Conservation (phyloP, 73 alveolate species). For the Paramecium caudatum region DNA sequence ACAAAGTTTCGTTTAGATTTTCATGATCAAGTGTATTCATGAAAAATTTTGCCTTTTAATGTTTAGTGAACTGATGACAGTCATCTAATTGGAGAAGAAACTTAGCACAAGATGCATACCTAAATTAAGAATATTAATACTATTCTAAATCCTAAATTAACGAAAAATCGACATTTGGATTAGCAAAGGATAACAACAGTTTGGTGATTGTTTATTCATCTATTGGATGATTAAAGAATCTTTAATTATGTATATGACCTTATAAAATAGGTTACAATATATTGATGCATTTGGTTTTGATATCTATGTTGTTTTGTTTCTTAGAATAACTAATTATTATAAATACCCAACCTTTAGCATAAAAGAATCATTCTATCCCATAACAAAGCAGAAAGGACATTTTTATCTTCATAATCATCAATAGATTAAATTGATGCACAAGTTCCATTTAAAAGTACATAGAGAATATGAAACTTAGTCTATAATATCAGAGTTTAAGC, state of each 20-base stretch:
- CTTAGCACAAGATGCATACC: slow-evolving; percentile 38
- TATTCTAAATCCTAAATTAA: slow-evolving; percentile 52
- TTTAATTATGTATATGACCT: neutral
- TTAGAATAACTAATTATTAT: neutral
- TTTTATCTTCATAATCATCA: slow-evolving; percentile 57
- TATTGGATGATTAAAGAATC: neutral
- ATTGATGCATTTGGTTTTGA: slow-evolving; percentile 45
- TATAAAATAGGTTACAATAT: slow-evolving; percentile 13
- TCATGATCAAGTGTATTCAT: slow-evolving; percentile 59
- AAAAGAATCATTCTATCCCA: slow-evolving; percentile 59
- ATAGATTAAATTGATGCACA: slow-evolving; percentile 43
- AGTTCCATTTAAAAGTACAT: slow-evolving; percentile 53
- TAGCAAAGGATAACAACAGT: slow-evolving; percentile 27
- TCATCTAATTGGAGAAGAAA: slow-evolving; percentile 19
- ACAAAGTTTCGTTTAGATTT: neutral
- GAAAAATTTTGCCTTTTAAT: slow-evolving; percentile 35
- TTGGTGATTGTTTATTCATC: neutral
- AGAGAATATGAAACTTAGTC: slow-evolving; percentile 40
- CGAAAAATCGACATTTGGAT: slow-evolving; percentile 57
- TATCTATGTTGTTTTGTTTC: slow-evolving; percentile 16
- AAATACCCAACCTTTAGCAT: neutral
- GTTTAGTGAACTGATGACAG: slow-evolving; percentile 35
- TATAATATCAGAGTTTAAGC: slow-evolving; percentile 21
- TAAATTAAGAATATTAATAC: slow-evolving; percentile 5
- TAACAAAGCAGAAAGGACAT: slow-evolving; percentile 33